Evolutionary conservation across 2,329 filamentous ascomycete species (phyloP).

Genomic region (Rhynchosporium secalis): DNA sequence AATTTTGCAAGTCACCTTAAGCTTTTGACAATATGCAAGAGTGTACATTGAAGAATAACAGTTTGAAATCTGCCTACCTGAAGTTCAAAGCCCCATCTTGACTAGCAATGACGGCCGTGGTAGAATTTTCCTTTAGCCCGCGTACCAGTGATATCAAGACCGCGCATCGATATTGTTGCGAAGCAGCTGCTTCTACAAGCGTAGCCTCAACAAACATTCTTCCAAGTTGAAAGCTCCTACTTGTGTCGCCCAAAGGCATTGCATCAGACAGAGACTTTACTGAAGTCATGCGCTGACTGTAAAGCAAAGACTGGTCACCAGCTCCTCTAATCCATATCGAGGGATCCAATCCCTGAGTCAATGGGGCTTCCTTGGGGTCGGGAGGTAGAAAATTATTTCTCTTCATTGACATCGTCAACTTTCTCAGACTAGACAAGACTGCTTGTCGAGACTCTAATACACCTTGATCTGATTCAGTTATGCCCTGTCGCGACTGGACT

Average conservation of each 20-base stretch:
- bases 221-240: slow-evolving; percentile 74
- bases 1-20: not conserved
- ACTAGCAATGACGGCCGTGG: slow-evolving; percentile 74
- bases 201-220: slow-evolving; percentile 74
- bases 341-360: slow-evolving; percentile 79
- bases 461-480: slow-evolving; percentile 40
- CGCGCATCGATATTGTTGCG: slow-evolving; percentile 67
- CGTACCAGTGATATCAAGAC: slow-evolving; percentile 77
- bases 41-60: not conserved
- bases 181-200: slow-evolving; percentile 70
- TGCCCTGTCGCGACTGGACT: slow-evolving; percentile 16
- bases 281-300: slow-evolving; percentile 31
- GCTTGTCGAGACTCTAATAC: slow-evolving; percentile 52
- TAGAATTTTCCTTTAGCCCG: slow-evolving; percentile 64
- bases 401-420: slow-evolving; percentile 79
- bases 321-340: slow-evolving; percentile 76
- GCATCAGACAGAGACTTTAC: slow-evolving; percentile 57
- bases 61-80: slow-evolving; percentile 1
- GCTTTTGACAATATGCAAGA: not conserved
- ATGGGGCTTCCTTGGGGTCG: slow-evolving; percentile 60
- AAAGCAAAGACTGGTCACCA: slow-evolving; percentile 34
- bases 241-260: slow-evolving; percentile 75
- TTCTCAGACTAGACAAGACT: slow-evolving; percentile 66
- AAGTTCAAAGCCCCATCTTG: slow-evolving; percentile 78
- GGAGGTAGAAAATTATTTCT: slow-evolving; percentile 75